Conservation (phyloP, 805 yeast species). For the Zygosaccharomyces bisporus region DNA sequence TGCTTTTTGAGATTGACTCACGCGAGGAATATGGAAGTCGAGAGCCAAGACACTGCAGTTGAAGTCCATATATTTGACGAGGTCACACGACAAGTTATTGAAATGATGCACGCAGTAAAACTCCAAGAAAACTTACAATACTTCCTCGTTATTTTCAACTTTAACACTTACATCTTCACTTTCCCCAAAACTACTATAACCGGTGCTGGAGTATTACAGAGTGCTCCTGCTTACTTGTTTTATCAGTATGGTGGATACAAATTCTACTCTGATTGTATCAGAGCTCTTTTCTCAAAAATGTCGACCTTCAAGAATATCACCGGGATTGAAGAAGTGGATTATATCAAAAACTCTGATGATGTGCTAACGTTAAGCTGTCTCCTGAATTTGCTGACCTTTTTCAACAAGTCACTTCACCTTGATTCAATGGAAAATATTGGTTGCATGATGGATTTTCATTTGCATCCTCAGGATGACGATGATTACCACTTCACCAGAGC, state of each 20-base stretch:
- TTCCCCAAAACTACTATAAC: constrained; percentile 32
- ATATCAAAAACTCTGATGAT: constrained; percentile 37
- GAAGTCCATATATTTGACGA: constrained; percentile 43
- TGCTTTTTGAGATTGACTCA: constrained; percentile 45
- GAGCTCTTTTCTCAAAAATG: constrained; percentile 23
- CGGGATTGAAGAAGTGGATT: constrained; percentile 38
- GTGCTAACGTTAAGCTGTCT: constrained; percentile 40
- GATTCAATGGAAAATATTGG: constrained; percentile 34
- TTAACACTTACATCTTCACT: constrained; percentile 36
- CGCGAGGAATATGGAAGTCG: constrained; percentile 37
- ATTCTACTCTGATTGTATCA: constrained; percentile 22
- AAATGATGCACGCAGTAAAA: constrained; percentile 27
- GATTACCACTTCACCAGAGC: constrained; percentile 27
- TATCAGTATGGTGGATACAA: constrained; percentile 49
- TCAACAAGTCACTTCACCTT: constrained; percentile 43
- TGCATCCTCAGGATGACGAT: constrained; percentile 17
- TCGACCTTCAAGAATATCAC: constrained; percentile 27
- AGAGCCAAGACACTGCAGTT: constrained; percentile 36
- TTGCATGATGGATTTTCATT: constrained; percentile 23
- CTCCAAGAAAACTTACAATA: constrained; percentile 30
- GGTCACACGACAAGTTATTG: constrained; percentile 28
- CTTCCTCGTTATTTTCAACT: constrained; percentile 37
- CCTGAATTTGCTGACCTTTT: constrained; percentile 42
- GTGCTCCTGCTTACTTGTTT: constrained; percentile 44
- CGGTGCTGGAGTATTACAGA: constrained; percentile 34